Base-by-base conservation (phyloP, 257 asterid species). In the Vinca minor region DNA sequence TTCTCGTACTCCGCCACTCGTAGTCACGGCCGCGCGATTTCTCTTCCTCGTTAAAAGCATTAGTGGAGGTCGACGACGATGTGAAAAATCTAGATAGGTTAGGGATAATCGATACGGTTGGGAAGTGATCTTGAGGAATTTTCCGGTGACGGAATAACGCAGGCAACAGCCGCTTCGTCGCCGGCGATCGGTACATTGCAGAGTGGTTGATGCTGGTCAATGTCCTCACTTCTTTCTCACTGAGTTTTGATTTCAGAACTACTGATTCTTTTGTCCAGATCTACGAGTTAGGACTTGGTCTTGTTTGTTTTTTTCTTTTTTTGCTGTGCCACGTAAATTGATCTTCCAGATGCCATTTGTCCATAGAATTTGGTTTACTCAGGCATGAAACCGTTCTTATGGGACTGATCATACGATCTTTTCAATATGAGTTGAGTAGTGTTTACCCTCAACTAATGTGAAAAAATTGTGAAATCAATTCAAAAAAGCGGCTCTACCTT, bases 161-260 rank as follows among this genome's bases (percentile, higher is more conserved):
- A 82, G 87, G 91, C 0, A 81, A 61, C 29, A 84, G 55, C 76
- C 86, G 78, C 72, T 71, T 80, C 63, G 80, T 86, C 72, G 82
- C 90, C 81, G n/a, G n/a, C 81, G 80, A 81, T 81, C 90, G 75
- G 59, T 74, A 75, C 95, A 88, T n/a, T 15, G 63, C 59, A 29
- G 7, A 66, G 10, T 21, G 58, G 66, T 64, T 2, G 38, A 34
- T n/a, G n/a, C n/a, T n/a, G n/a, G 29, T 1, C 36, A 36, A 9
- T 13, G 49, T 44, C 20, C 49, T 44, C 49, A 44, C 4, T 42
- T 18, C n/a, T n/a, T 18, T 2, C 25, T 41, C 23, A 4, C 61
- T 50, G 52, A 15, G 12, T 11, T 48, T 8, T 17, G n/a, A n/a
- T 1, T 26, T 18, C 7, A 32, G 29, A 18, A 18, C 11, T 5